Percentiles rank a stretch among this genome's conserved stretches.
phyloP scores from a whole-genome alignment of 768 basidiomycete genomes.

The Agrocybe praecox region DNA sequence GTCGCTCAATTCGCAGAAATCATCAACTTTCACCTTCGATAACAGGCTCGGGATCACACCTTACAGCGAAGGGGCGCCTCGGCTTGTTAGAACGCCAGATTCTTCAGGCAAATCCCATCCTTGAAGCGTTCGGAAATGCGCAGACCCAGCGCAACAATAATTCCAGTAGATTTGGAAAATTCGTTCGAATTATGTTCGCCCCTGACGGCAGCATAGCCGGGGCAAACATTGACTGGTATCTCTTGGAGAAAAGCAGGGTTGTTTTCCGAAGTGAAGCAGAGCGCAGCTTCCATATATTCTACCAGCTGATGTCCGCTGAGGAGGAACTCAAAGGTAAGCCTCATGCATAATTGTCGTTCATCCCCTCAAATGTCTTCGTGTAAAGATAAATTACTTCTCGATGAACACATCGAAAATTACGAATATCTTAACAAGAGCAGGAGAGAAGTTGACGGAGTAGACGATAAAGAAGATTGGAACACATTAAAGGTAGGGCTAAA shows the following conservation, averaged over 20 bases:
- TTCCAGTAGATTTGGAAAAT: conserved; percentile 98
- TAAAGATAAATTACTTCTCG: conserved; percentile 73
- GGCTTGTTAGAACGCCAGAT: conserved; percentile 95
- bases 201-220: conserved; percentile 94
- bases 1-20: conserved; percentile 53
- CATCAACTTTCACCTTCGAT: conserved; percentile 46
- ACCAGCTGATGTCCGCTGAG: conserved; percentile 86
- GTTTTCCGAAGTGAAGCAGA: conserved; percentile 87
- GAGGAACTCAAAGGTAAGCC: conserved; percentile 66
- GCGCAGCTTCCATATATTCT: conserved; percentile 96
- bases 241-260: conserved; percentile 96
- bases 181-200: conserved; percentile 93
- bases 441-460: conserved; percentile 92
- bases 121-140: conserved; percentile 98
- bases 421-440: conserved; percentile 91
- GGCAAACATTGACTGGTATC: conserved; percentile 98
- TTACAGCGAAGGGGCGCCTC: conserved; percentile 72
- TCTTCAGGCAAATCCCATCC: conserved; percentile 94
- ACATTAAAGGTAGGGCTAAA: conserved; percentile 60
- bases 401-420: conserved; percentile 77
- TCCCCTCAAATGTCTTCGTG: conserved; percentile 2
- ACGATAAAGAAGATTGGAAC: conserved; percentile 90
- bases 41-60: conserved; percentile 41
- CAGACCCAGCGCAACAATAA: conserved; percentile 99
- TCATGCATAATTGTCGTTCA: neutral